Evolutionary conservation across 805 yeast genomes (phyloP).

Genomic region (Myxozyma vanderwaltii): DNA sequence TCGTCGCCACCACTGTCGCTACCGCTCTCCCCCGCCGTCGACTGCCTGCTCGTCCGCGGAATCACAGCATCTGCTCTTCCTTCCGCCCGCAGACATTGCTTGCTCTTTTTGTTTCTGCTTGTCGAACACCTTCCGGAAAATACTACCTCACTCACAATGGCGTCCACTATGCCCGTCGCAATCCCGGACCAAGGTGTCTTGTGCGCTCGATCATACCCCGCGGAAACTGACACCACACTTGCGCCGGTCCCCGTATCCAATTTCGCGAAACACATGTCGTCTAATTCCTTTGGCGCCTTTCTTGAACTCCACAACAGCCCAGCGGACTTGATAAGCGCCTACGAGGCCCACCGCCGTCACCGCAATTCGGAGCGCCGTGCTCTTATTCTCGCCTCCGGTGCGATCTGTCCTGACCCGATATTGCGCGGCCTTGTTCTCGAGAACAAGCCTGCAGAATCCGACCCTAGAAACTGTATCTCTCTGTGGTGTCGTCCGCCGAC

Average conservation of each 20-base stretch:
- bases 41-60: no score
- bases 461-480: slow-evolving; percentile 32
- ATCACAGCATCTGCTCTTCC: no score
- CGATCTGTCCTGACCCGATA: slow-evolving; percentile 25
- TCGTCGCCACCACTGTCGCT: no score
- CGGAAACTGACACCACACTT: no score
- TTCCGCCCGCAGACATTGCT: no score
- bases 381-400: slow-evolving; percentile 6
- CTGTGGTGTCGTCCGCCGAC: slow-evolving; percentile 30
- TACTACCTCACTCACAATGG: no score
- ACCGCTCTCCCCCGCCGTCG: no score
- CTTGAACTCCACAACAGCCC: slow-evolving; percentile 17
- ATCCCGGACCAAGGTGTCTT: neutral
- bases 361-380: slow-evolving; percentile 20
- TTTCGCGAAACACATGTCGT: no score
- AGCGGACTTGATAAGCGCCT: slow-evolving; percentile 15
- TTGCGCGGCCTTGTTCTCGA: slow-evolving; percentile 29
- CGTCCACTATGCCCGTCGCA: neutral
- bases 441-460: slow-evolving; percentile 24
- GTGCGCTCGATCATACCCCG: no score
- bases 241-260: no score
- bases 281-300: slow-evolving; percentile 14
- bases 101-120: no score
- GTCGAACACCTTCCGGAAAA: no score
- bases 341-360: slow-evolving; percentile 26